Evolutionary conservation across 2,329 filamentous ascomycete species (phyloP).

Genomic region (Fusarium falciforme): DNA sequence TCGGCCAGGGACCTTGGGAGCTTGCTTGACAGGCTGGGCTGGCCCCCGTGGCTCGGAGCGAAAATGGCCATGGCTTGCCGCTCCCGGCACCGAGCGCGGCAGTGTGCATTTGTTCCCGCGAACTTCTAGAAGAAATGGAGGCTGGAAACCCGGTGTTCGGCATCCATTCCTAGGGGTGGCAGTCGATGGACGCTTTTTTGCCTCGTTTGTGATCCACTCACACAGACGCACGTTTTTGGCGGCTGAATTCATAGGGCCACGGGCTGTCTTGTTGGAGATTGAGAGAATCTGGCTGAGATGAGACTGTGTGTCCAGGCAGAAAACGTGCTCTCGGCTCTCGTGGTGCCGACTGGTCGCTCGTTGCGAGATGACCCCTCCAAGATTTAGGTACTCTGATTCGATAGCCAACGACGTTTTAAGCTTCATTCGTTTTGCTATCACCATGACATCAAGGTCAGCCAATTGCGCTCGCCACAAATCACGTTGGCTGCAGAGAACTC

Average conservation of each 20-base stretch:
- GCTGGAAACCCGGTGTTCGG: constrained; percentile 26
- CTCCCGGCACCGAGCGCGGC: constrained; percentile 35
- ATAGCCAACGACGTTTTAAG: constrained; percentile 22
- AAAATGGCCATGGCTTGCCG: constrained; percentile 10
- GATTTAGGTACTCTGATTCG: constrained; percentile 17
- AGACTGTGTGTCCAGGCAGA: background rate
- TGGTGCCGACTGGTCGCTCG: constrained; percentile 9
- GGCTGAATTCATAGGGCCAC: constrained; percentile 15
- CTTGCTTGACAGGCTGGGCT: background rate
- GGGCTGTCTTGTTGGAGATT: background rate
- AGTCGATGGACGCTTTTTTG: background rate
- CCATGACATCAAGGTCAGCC: constrained; percentile 38
- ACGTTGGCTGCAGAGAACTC: constrained; percentile 26
- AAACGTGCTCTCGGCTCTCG: constrained; percentile 23
- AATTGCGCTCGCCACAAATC: constrained; percentile 26
- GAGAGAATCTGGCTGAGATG: constrained; percentile 2
- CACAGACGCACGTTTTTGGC: background rate
- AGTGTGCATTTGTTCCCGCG: constrained; percentile 26
- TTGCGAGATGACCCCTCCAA: constrained; percentile 10
- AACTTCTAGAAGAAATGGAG: constrained; percentile 36
- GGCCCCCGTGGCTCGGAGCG: background rate
- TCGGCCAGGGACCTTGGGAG: constrained; percentile 5
- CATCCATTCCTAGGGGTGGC: constrained; percentile 1
- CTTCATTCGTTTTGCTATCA: constrained; percentile 18
- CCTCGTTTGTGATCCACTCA: background rate